These are phyloP conservation scores for Scutellaria minor DNA, from an alignment of 257 asterid genomes.

Conservation along the genomic window DNA sequence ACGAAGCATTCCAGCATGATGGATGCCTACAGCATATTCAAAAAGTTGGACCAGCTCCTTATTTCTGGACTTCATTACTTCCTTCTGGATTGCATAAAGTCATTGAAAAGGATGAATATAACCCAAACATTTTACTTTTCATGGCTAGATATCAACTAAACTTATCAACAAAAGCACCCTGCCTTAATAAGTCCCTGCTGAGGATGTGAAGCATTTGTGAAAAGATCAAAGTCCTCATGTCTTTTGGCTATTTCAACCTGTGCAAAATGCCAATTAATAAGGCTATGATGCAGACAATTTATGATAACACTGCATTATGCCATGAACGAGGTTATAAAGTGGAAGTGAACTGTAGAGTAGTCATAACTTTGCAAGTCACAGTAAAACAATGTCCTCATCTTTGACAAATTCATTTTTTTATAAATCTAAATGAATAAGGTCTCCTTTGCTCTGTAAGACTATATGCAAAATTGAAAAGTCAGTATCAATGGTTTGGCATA, in stretches of 20 bases:
- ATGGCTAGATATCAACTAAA: conserved; percentile 27
- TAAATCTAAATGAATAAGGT: too few relatives aligned
- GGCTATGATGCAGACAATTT: conserved; percentile 27
- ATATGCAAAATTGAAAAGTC: too few relatives aligned
- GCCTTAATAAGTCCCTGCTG: conserved; percentile 84
- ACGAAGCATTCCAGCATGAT: conserved; percentile 99
- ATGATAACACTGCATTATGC: conserved; percentile 20
- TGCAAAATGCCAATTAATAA: conserved; percentile 29
- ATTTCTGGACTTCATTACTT: conserved; percentile 93
- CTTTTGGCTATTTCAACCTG: conserved; percentile 81
- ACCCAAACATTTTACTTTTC: conserved; percentile 28
- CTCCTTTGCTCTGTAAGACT: too few relatives aligned
- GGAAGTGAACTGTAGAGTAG: background rate
- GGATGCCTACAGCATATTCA: conserved; percentile 89
- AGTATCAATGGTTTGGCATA: too few relatives aligned
- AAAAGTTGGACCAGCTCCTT: conserved; percentile 84
- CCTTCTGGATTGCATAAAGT: conserved; percentile 64
- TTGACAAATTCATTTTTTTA: too few relatives aligned
- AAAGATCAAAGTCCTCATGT: conserved; percentile 67
- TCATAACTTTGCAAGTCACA: background rate
- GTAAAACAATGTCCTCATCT: too few relatives aligned
- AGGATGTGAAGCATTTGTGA: conserved; percentile 76
- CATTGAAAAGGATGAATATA: conserved; percentile 34
- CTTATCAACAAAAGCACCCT: conserved; percentile 42
- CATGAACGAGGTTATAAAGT: conserved; percentile 15